Base-by-base conservation (phyloP, 768 basidiomycete species). In the Sistotremastrum suecicum region DNA sequence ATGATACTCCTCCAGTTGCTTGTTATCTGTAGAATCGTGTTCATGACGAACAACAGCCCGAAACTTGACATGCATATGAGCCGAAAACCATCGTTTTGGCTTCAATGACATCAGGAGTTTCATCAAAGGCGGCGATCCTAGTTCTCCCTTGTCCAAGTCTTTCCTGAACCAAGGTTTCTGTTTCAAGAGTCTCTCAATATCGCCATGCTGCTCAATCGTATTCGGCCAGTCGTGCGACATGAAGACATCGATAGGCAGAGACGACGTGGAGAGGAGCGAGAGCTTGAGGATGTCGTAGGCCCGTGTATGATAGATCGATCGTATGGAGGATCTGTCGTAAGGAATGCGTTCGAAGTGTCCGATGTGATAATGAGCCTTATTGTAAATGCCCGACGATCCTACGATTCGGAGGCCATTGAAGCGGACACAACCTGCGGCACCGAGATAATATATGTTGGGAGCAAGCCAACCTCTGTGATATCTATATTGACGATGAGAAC, bases 151-250 rank as follows among this genome's bases (percentile, higher is more conserved):
- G n/a, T 58, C 50, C 46, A 66, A 59, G 61, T 73, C 71, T 12
- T 63, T 53, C 3, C 52, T 50, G 57, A 71, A 72, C 56, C 65
- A 70, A 1, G 67, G 64, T 53, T 72, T 73, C 30, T 57, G 54
- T 5, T 60, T 48, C 4, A 73, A 46, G 1, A 73, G 56, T 6
- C 44, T 48, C 0, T 39, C 35, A 2, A 60, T 57, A 45, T 73
- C 61, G 34, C 70, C 70, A 48, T 70, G 61, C 34, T 62, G 55
- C 11, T 69, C 67, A 44, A 73, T 70, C 6, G 61, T 58, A 9
- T 64, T 59, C 3, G 71, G 71, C 70, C 71, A 73, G 49, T 73
- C 71, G 50, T 73, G 71, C 3, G 69, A 71, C 32, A 73, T 54
- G 58, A 70, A 67, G 44, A 73, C 56, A 42, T 66, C 59, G n/a